Evolutionary conservation across 2,329 filamentous ascomycete species (phyloP), one percentile per base, ranked within the genome.

Genomic region (Fusarium stilboides): DNA sequence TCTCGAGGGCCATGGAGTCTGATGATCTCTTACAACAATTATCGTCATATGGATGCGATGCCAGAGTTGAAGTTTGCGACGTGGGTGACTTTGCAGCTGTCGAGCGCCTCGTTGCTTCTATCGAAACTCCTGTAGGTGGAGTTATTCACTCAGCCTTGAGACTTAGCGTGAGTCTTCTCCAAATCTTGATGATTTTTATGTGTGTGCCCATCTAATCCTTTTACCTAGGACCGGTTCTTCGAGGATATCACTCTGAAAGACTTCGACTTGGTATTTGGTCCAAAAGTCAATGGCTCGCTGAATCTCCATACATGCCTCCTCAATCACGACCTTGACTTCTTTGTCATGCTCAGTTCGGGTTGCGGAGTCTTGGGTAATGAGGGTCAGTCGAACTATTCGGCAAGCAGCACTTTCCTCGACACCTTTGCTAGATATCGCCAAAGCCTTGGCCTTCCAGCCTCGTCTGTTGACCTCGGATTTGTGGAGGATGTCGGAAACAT

Each of bases 401-500:
- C 69, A 45, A 72, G 69, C 8, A 72, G 69, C 51, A 72, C 69
- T 14, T 72, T 72, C 59, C 67, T 72, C 4, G 69, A 72, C 42
- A 71, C 69, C 4, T 72, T 72, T 49, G 69, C 69, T 4, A 43
- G 69, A 28, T 71, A 72, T 31, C 69, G 69, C 37, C 69, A 72
- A 36, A 57, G 51, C 1, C 69, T 72, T 2, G 69, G 69, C 3
- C 69, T 72, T 12, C 59, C 69, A 10, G 69, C 69, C 28, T 69
- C 69, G 0, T 72, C 69, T 17, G 51, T 72, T 22, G 69, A 72
- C 47, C 66, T 72, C 7, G 69, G 69, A 9, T 72, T 60, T 26
- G 67, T 72, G 8, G 69, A 72, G 4, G 67, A 72, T n/a, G 69
- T 72, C 24, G 69, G 69, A 20, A 72, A 71, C 47, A 72, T 72